These are phyloP conservation scores for Grigorovia humatica DNA, from an alignment of 805 yeast genomes.

Conservation along the genomic window DNA sequence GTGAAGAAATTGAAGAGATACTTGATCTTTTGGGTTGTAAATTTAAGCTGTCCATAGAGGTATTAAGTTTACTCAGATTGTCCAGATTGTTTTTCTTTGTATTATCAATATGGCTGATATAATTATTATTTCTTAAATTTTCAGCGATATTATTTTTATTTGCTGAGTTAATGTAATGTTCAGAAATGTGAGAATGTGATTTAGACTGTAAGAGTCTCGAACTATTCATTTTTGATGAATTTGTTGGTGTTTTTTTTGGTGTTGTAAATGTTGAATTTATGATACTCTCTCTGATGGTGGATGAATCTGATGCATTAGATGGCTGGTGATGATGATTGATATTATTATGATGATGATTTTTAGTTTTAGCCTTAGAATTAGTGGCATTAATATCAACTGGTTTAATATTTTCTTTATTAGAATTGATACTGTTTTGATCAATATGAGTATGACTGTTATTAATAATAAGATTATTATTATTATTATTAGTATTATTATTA, in stretches of 20 bases:
- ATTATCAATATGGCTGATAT: not conserved
- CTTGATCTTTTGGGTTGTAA: constrained; percentile 8
- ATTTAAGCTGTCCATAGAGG: constrained; percentile 5
- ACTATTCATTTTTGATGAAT: not conserved
- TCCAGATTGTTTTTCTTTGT: not conserved
- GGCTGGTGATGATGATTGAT: not conserved
- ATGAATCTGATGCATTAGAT: not conserved
- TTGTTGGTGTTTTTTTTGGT: not conserved
- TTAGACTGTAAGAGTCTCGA: not conserved
- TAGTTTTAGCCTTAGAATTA: too few species aligned
- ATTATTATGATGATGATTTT: not conserved
- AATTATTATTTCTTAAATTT: not conserved
- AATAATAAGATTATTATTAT: not conserved
- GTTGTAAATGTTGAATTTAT: not conserved
- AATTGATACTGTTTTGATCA: not conserved
- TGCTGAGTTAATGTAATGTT: not conserved
- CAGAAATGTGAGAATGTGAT: not conserved
- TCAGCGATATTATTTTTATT: not conserved
- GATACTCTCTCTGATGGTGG: not conserved
- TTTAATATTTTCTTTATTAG: not conserved
- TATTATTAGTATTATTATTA: not conserved
- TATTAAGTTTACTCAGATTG: not conserved
- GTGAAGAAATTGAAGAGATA: constrained; percentile 15
- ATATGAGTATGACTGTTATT: not conserved
- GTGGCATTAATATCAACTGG: not conserved